phyloP scores from a whole-genome alignment of 768 basidiomycete genomes.

The Naematelia encephala region DNA sequence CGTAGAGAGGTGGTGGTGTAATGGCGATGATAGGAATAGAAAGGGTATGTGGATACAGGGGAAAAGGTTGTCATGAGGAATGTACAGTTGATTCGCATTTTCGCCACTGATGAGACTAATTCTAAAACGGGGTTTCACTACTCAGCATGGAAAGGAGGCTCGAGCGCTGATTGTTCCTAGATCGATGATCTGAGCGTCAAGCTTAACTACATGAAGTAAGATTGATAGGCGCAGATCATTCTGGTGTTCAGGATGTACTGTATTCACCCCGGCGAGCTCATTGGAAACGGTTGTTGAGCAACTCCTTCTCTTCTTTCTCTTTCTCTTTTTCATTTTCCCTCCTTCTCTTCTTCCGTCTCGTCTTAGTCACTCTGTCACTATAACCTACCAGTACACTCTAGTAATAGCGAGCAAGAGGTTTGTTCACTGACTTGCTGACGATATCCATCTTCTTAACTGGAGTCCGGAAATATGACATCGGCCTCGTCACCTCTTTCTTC shows the following conservation, averaged over 20 bases:
- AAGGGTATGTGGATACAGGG: constrained; percentile 74
- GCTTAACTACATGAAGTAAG: too few species aligned
- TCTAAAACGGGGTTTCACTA: too few species aligned
- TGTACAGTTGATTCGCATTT: not conserved
- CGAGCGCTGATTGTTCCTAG: not conserved
- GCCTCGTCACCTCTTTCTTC: too few species aligned
- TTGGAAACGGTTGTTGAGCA: not conserved
- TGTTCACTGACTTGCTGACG: not conserved
- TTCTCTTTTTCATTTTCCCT: constrained; percentile 1
- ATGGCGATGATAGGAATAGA: constrained; percentile 69
- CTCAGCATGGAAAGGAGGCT: not conserved
- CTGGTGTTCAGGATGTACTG: too few species aligned
- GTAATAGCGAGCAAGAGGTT: not conserved
- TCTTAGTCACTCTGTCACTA: not conserved
- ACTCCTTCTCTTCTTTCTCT: not conserved
- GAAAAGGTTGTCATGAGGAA: not conserved
- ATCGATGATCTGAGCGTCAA: too few species aligned
- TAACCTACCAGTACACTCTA: not conserved
- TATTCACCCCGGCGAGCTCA: too few species aligned
- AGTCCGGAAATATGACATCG: constrained; percentile 4
- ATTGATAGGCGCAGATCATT: too few species aligned
- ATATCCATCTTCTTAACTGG: not conserved
- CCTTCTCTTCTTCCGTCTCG: not conserved
- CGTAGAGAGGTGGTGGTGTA: constrained; percentile 88
- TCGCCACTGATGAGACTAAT: constrained; percentile 1